Conservation (phyloP, 2,329 filamentous ascomycete species). For the Nigrograna mackinnonii region DNA sequence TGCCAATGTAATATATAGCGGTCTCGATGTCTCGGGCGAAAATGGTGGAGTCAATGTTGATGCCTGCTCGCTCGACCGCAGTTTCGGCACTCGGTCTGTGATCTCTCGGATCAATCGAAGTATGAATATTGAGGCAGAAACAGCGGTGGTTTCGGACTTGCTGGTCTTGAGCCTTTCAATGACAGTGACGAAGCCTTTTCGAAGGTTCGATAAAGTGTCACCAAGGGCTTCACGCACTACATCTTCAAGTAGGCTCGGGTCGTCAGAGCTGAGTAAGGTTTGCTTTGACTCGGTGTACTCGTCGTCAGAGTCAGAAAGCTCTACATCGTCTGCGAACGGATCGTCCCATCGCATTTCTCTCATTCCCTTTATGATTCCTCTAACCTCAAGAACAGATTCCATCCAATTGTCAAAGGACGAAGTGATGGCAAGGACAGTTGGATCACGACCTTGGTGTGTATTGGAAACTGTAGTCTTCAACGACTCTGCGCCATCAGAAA, state of each 20-base stretch:
- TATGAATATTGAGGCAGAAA: constrained; percentile 57
- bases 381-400: constrained; percentile 69
- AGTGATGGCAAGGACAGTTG: constrained; percentile 65
- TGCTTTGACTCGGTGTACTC: constrained; percentile 73
- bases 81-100: constrained; percentile 63
- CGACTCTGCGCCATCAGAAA: constrained; percentile 64
- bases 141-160: not conserved
- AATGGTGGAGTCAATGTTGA: constrained; percentile 29
- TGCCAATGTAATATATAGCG: constrained; percentile 67
- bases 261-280: constrained; percentile 70
- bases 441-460: constrained; percentile 72
- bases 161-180: constrained; percentile 14
- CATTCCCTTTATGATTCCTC: constrained; percentile 65
- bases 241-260: constrained; percentile 66
- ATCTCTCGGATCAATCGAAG: constrained; percentile 76
- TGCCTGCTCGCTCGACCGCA: constrained; percentile 35
- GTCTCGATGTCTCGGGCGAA: constrained; percentile 59
- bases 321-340: constrained; percentile 72
- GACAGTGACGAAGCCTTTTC: constrained; percentile 57
- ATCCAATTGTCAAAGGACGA: constrained; percentile 74
- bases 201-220: constrained; percentile 62
- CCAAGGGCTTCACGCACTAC: constrained; percentile 61
- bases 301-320: constrained; percentile 67
- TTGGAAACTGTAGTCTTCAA: constrained; percentile 73
- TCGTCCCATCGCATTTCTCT: constrained; percentile 75